Conservation (phyloP, 2,329 filamentous ascomycete species). For the Neonectria neomacrospora region DNA sequence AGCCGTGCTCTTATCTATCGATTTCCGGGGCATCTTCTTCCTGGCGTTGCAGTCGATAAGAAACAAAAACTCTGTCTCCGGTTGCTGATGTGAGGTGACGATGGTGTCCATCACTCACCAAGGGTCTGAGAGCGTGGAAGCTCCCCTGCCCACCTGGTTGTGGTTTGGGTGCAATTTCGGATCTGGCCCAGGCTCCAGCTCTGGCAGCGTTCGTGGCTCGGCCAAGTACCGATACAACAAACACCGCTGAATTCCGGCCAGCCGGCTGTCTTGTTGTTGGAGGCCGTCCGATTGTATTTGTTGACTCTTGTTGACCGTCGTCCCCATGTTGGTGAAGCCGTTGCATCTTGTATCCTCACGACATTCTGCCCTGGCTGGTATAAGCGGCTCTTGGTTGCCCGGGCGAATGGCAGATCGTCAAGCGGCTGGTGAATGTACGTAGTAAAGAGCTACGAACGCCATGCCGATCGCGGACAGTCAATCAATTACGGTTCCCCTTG, state of each 20-base stretch:
- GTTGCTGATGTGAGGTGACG: slow-evolving; percentile 36
- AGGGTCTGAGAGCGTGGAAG: slow-evolving; percentile 26
- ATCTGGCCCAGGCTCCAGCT: slow-evolving; percentile 35
- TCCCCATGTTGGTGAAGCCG: neutral
- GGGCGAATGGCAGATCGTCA: slow-evolving; percentile 21
- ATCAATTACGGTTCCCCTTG: slow-evolving; percentile 20
- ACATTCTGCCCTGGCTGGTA: neutral
- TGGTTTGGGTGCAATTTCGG: slow-evolving; percentile 39
- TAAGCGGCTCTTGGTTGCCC: slow-evolving; percentile 36
- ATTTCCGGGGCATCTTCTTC: slow-evolving; percentile 23
- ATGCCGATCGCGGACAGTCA: slow-evolving; percentile 37
- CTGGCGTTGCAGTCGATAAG: slow-evolving; percentile 33
- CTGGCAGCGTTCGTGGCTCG: slow-evolving; percentile 16
- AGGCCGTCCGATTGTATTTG: neutral
- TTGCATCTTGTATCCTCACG: neutral
- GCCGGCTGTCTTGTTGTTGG: slow-evolving; percentile 26
- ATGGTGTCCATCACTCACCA: slow-evolving; percentile 33
- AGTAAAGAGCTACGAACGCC: slow-evolving; percentile 36
- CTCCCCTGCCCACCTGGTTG: slow-evolving; percentile 29
- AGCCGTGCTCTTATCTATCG: slow-evolving; percentile 33
- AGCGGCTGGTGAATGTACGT: slow-evolving; percentile 37
- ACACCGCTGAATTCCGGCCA: slow-evolving; percentile 29
- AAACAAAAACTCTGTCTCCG: slow-evolving; percentile 19
- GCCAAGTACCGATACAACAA: slow-evolving; percentile 41
- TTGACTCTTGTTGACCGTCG: neutral